A percentile compares a stretch with the other conserved stretches of the same genome.
Conservation (phyloP, 768 basidiomycete species). For the Pulveroboletus ravenelii region DNA sequence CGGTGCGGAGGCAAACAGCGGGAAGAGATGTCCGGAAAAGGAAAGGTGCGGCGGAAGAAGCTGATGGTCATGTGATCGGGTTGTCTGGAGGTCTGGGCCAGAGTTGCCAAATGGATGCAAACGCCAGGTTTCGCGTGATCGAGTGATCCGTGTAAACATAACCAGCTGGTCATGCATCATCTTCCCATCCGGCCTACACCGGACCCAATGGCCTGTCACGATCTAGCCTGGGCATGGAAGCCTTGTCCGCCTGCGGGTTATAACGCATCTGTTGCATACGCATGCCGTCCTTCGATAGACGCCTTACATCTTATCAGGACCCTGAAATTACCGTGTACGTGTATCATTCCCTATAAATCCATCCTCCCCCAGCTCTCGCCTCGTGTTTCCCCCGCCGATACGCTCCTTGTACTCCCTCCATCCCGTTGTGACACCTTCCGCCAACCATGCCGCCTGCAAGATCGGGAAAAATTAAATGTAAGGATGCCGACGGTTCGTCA, state of each 20-base stretch:
- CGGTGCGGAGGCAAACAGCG: slow-evolving; percentile 19
- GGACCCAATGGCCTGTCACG: slow-evolving; percentile 16
- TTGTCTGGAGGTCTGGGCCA: slow-evolving; percentile 9
- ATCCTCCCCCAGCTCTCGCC: slow-evolving; percentile 13
- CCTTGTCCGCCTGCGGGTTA: slow-evolving; percentile 15
- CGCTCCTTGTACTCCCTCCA: slow-evolving; percentile 15
- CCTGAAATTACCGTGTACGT: slow-evolving; percentile 35
- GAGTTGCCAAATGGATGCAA: slow-evolving; percentile 14
- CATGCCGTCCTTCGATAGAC: slow-evolving; percentile 28
- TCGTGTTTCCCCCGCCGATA: slow-evolving; percentile 25
- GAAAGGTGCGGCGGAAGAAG: slow-evolving; percentile 8
- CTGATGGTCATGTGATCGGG: slow-evolving; percentile 10
- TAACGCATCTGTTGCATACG: slow-evolving; percentile 30
- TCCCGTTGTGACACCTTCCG: slow-evolving; percentile 24
- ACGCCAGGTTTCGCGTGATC: slow-evolving; percentile 13
- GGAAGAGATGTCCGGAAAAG: slow-evolving; percentile 4
- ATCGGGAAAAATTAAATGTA: slow-evolving; percentile 34
- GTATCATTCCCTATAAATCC: slow-evolving; percentile 29
- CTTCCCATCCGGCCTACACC: slow-evolving; percentile 18
- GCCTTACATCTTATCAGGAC: slow-evolving; percentile 29
- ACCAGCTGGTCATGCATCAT: slow-evolving; percentile 10
- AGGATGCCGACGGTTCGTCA: slow-evolving; percentile 34
- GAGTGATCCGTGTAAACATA: slow-evolving; percentile 10
- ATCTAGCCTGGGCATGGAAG: slow-evolving; percentile 22
- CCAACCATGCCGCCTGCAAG: slow-evolving; percentile 45